These are phyloP conservation scores for Trichoderma pleuroti DNA, from an alignment of 2,329 filamentous ascomycete genomes.

Conservation along the genomic window DNA sequence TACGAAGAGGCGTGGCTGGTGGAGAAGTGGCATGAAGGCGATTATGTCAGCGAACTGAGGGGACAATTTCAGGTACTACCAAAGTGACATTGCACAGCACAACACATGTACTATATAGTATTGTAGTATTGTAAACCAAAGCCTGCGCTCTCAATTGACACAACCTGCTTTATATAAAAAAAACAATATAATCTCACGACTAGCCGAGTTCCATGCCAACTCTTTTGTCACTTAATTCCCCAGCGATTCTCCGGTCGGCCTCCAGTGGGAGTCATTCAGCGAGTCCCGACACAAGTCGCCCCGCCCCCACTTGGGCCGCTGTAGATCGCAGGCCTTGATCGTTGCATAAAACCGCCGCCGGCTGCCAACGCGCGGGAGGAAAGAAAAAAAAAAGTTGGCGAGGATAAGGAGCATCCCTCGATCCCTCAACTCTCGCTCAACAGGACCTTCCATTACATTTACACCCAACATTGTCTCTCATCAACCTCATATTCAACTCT, in stretches of 20 bases:
- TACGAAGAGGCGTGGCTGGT: background rate
- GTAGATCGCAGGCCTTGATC: background rate
- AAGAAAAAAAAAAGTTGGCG: background rate
- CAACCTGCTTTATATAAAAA: background rate
- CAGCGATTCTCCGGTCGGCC: background rate
- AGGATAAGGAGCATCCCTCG: background rate
- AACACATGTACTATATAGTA: no score
- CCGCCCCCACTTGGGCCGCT: conserved; percentile 9
- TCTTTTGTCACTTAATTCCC: background rate
- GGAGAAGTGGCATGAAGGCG: background rate
- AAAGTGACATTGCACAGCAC: background rate
- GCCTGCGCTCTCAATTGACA: background rate
- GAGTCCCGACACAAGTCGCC: background rate
- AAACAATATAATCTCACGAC: background rate
- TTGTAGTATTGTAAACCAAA: background rate
- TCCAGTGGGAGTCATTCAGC: background rate
- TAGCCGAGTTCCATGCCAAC: no score
- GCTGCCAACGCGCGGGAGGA: background rate
- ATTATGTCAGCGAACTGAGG: conserved; percentile 4
- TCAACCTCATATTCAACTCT: background rate
- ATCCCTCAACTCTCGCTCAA: background rate
- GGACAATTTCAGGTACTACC: background rate
- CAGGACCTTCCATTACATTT: background rate
- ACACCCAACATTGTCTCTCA: background rate
- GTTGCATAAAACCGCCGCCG: background rate